Evolutionary conservation across 768 basidiomycete species (phyloP).

Genomic region (Trametes gibbosa): DNA sequence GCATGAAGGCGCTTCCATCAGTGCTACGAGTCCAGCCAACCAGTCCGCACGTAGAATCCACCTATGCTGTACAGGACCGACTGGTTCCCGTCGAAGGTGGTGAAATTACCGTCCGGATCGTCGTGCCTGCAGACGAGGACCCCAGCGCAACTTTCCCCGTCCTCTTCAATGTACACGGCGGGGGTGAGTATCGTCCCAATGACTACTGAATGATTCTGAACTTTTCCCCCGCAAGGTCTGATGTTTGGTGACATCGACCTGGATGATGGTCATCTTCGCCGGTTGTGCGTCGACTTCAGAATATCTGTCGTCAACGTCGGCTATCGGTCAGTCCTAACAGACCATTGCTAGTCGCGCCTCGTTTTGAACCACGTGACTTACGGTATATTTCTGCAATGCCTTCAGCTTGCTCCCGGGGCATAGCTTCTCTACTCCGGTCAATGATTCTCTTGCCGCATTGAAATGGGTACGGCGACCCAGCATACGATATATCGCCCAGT

Average conservation of each 20-base stretch:
- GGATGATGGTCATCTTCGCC: constrained; percentile 22
- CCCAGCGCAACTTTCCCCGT: constrained; percentile 2
- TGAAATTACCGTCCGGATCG: neutral
- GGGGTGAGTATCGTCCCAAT: constrained; percentile 1
- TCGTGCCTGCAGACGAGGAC: neutral
- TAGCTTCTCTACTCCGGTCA: constrained; percentile 20
- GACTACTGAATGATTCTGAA: neutral
- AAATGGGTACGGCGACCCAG: constrained; percentile 20
- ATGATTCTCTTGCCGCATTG: constrained; percentile 26
- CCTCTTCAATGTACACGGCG: constrained; percentile 14
- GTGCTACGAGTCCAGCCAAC: neutral
- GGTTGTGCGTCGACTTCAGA: constrained; percentile 16
- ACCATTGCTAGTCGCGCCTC: neutral
- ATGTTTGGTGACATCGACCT: constrained; percentile 4
- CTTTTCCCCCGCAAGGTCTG: neutral
- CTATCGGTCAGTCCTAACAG: constrained; percentile 2
- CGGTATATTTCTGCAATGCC: neutral
- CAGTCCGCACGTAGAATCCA: neutral
- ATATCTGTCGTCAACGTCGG: constrained; percentile 23
- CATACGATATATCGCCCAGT: too few species aligned
- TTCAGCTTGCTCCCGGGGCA: constrained; percentile 28
- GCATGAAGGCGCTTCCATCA: neutral
- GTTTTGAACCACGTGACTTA: too few species aligned
- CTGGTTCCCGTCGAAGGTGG: constrained; percentile 1
- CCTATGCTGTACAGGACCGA: neutral